Conservation (phyloP, 2,329 filamentous ascomycete genomes). For the Pseudocercospora crystallina region DNA sequence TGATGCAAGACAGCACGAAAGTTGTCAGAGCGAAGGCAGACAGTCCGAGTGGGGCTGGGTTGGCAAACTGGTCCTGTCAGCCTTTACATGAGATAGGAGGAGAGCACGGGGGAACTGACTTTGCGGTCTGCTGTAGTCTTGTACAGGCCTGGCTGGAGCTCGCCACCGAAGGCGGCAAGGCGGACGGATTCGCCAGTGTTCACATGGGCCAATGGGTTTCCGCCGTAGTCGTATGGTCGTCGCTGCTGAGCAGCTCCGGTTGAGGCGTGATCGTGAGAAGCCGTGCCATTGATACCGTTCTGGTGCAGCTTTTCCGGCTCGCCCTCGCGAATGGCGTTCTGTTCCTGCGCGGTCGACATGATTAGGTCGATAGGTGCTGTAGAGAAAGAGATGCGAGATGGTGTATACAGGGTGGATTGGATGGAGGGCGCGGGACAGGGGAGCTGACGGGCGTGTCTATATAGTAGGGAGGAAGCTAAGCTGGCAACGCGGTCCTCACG, state of each 20-base stretch:
- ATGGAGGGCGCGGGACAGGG: background rate
- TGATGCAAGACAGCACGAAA: conserved; percentile 57
- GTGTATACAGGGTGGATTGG: conserved; percentile 8
- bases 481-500: conserved; percentile 9
- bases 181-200: conserved; percentile 51
- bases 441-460: conserved; percentile 14
- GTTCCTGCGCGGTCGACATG: conserved; percentile 46
- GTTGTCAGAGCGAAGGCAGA: conserved; percentile 66
- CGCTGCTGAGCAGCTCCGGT: conserved; percentile 37
- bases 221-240: conserved; percentile 51
- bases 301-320: conserved; percentile 24
- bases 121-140: conserved; percentile 40
- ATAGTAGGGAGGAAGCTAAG: conserved; percentile 8
- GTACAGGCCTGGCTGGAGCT: conserved; percentile 55
- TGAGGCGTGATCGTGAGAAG: conserved; percentile 39
- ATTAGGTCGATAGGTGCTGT: conserved; percentile 9
- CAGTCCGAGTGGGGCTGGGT: conserved; percentile 61
- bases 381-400: no score
- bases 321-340: conserved; percentile 32
- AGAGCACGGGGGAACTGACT: background rate
- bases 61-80: conserved; percentile 45
- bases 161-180: conserved; percentile 52
- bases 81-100: no score
- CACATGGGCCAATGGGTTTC: conserved; percentile 50
- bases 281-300: conserved; percentile 30